Evolutionary conservation across 805 yeast genomes (phyloP).

Genomic region (Starmerella sirachaensis): DNA sequence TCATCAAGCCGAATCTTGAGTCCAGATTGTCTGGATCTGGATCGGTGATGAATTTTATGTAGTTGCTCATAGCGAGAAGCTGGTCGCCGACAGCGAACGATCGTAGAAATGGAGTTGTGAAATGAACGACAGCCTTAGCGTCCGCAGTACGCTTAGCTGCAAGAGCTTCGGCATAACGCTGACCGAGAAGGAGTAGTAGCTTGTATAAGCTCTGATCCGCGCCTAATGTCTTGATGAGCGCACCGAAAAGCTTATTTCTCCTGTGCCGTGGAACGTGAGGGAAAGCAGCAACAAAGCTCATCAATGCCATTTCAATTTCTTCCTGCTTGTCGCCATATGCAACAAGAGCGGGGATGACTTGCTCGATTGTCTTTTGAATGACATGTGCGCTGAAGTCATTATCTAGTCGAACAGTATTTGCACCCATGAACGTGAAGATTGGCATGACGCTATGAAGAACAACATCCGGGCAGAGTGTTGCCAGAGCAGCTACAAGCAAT

Average conservation of each 20-base stretch:
- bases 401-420: constrained; percentile 91
- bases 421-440: constrained; percentile 98
- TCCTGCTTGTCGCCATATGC: constrained; percentile 37
- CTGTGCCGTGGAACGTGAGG: constrained; percentile 94
- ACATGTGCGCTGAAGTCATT: constrained; percentile 90
- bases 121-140: constrained; percentile 56
- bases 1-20: constrained; percentile 42
- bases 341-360: constrained; percentile 84
- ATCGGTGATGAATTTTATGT: constrained; percentile 17
- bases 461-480: constrained; percentile 78
- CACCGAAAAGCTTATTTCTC: constrained; percentile 70
- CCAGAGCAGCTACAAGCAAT: constrained; percentile 75
- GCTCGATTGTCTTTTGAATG: constrained; percentile 78
- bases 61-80: constrained; percentile 24
- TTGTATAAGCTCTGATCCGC: constrained; percentile 53
- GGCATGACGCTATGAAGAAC: constrained; percentile 97
- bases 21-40: constrained; percentile 23
- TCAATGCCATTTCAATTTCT: constrained; percentile 71
- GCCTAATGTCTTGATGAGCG: constrained; percentile 69
- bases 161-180: constrained; percentile 48
- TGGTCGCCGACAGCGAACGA: constrained; percentile 57
- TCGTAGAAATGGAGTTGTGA: constrained; percentile 55
- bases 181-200: constrained; percentile 67
- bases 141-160: constrained; percentile 37
- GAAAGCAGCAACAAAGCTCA: constrained; percentile 89